Evolutionary conservation across 202 grass and related monocot genomes (phyloP), one percentile per base, ranked within the genome.

Genomic region (Hordeum pubiflorum): DNA sequence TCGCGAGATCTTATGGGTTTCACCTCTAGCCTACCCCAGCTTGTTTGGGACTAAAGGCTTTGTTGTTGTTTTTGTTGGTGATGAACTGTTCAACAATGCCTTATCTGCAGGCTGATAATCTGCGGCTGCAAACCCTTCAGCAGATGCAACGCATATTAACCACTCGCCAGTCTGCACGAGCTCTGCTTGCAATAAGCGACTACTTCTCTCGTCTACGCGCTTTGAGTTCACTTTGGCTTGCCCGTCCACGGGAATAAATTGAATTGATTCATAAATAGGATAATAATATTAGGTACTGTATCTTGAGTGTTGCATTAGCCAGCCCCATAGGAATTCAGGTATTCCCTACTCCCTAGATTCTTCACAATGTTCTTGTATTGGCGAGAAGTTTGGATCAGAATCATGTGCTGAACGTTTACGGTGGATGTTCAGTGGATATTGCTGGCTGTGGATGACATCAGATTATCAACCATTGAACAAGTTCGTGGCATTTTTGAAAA

Each of bases 81-180:
- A 20, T 76, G 52, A 44, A 58, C 8, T 69, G 8, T 85, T 78
- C 62, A 57, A 69, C 33, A 62, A 79, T 83, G 62, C 77, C 5
- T 24, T 81, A 46, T 82, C 65, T 91, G 33, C 90, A 97, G 93
- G 93, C 93, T 78, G 93, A 97, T 71, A 97, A 97, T 83, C 86
- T 97, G 43, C 86, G 90, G 27, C 86, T 93, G 37, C 93, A 97
- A 79, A 97, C 93, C 74, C 88, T 97, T 37, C 93, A 97, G 67
- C 93, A 97, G 87, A 82, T 97, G 90, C 88, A 89, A 62, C 91
- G 93, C 64, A 97, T 97, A 77, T 87, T 97, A 81, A 97, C 93
- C 10, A 91, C 88, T 74, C 93, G 90, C 8, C 93, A 97, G 39
- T 91, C 90, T 44, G 93, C 93, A 80, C 83, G 90, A 74, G 93